Base-by-base conservation (phyloP, 495 filamentous ascomycete genomes). In the Cairneyella variabilis region DNA sequence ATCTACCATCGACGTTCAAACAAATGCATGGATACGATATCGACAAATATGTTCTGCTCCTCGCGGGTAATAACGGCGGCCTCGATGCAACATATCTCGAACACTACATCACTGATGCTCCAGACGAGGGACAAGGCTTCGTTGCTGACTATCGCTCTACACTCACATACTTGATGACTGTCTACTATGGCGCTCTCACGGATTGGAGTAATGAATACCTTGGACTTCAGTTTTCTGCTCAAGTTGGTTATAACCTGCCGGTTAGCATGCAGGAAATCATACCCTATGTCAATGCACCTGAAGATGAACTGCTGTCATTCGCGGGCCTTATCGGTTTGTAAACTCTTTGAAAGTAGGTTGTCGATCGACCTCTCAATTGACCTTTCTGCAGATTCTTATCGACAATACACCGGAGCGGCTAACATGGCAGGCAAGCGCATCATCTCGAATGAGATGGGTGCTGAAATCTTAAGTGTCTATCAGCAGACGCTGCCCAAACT, bases 221-320 rank as follows among this genome's bases (percentile, higher is more conserved):
- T n/a, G 63, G 62, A 5, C 44, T 72, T 6, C 42, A 74, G 38
- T 70, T 67, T 23, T 78, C 76, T 4, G 53, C 67, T 17, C 76
- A 80, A 56, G 65, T 71, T 1, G 69, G 65, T 0, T 80, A 80
- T 57, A 77, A 77, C 34, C 48, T 76, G 32, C 71, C 71, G 0
- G 61, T 79, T 30, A 70, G 78, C 50, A 72, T 76, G 70, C 58
- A 69, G 60, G 54, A 63, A 18, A 40, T 9, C 10, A 65, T 78
- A 8, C 66, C 72, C 0, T 48, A 62, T 25, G 67, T 76, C 12
- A 63, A 75, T 36, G 72, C 66, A 5, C 75, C 76, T 0, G 76
- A 80, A 54, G 67, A 67, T 17, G 76, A 80, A 64, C 69, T 68
- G 9, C 65, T 78, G 1, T 63, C 58, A 23, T 75, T 75, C 48